Base-by-base conservation (phyloP, 2,329 filamentous ascomycete species). In the Emmonsiellopsis sp. region DNA sequence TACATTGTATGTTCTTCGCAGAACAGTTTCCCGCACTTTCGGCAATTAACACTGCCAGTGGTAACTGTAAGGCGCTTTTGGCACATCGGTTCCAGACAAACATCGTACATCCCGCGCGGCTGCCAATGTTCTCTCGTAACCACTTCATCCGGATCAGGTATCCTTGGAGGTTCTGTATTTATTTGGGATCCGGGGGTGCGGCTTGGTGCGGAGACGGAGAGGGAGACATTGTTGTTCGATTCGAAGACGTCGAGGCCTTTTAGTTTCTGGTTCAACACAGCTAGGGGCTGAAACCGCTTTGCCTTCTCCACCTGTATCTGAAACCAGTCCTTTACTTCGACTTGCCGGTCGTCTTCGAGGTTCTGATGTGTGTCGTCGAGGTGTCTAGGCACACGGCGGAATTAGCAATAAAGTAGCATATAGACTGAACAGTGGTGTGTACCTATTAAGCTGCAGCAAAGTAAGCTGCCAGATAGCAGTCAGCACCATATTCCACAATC, bases 1-100 rank as follows among this genome's bases (percentile, higher is more conserved):
- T 97, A 98, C 91, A 98, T 95, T 51, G 93, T 97, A 68, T 98
- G 93, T 61, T 92, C 88, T 65, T 97, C 93, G 70, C 93, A 98
- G 67, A 97, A 98, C 42, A 98, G 74, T 61, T 86, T 85, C 6
- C 93, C 93, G 64, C 93, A 98, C 58, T 91, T 89, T 58, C 93
- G 81, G 70, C 93, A 98, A 68, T 98, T 96, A 62, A 98, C 84
- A 63, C 80, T 90, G 14, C 90, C 89, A 62, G 87, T 91, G 6
- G 87, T 79, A 2, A 86, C 79, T 0, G 89, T 90, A 5, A 98
- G 74, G 31, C 84, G 80, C 68, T 87, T 88, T 33, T 84, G 88
- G 62, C 93, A 98, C 17, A 85, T 77, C 0, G 91, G 92, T 62
- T 98, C 93, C 7, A 91, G 86, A 65, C 93, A 98, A 10, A 79